These are phyloP conservation scores for Arthonia radiata DNA, from an alignment of 495 filamentous ascomycete species.

Conservation along the genomic window DNA sequence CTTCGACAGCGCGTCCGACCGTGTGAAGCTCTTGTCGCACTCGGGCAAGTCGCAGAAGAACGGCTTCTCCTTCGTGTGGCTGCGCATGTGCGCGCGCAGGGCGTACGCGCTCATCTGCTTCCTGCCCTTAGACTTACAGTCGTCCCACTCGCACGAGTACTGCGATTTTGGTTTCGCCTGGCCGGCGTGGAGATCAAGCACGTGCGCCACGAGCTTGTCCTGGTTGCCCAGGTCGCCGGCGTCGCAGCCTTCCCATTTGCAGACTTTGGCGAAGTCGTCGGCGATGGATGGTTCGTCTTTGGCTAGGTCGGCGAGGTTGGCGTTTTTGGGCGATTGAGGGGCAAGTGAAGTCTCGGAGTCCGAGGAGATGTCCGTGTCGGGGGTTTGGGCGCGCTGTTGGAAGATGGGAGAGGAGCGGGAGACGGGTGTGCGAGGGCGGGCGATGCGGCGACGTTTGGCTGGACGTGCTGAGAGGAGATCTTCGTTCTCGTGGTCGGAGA, in stretches of 20 bases:
- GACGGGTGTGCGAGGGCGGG: too few relatives aligned
- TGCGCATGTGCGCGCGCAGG: slow-evolving; percentile 86
- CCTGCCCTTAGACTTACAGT: slow-evolving; percentile 65
- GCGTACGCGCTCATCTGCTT: slow-evolving; percentile 90
- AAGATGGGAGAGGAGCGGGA: too few relatives aligned
- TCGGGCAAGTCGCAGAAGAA: slow-evolving; percentile 87
- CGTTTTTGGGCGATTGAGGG: too few relatives aligned
- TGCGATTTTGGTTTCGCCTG: slow-evolving; percentile 43
- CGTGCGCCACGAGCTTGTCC: slow-evolving; percentile 78
- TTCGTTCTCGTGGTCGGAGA: too few relatives aligned
- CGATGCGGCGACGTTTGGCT: too few relatives aligned
- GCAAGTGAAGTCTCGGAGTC: too few relatives aligned
- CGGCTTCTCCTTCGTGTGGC: slow-evolving; percentile 92
- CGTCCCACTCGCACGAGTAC: slow-evolving; percentile 87
- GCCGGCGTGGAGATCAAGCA: slow-evolving; percentile 83
- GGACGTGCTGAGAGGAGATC: too few relatives aligned
- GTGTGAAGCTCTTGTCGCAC: slow-evolving; percentile 91
- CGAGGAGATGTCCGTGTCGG: too few relatives aligned
- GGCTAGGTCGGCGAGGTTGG: slow-evolving; percentile 1
- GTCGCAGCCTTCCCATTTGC: slow-evolving; percentile 69
- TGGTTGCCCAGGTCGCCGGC: slow-evolving; percentile 69
- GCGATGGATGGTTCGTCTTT: slow-evolving; percentile 2
- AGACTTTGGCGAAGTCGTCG: too few relatives aligned
- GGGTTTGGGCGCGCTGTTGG: too few relatives aligned
- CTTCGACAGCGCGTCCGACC: slow-evolving; percentile 89